These are phyloP conservation scores for Pichia kudriavzevii DNA, from an alignment of 1,139 yeast genomes.

Conservation along the genomic window DNA sequence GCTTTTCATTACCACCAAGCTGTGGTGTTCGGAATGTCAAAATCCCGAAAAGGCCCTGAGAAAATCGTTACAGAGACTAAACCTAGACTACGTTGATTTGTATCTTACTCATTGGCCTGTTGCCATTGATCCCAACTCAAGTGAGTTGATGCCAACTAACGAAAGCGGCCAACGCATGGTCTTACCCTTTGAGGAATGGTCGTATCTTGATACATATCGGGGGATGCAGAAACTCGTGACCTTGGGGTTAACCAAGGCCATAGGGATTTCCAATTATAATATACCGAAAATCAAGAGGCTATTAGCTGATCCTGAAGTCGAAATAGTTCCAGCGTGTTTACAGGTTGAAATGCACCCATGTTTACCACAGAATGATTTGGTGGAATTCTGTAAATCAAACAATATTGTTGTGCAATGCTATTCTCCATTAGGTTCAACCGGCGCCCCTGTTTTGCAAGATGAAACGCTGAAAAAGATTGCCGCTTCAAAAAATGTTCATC, in stretches of 20 bases:
- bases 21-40: constrained; percentile 42
- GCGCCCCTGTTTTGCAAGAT: constrained; percentile 55
- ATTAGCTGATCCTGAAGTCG: constrained; percentile 35
- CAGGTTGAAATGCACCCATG: constrained; percentile 75
- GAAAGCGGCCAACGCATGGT: constrained; percentile 39
- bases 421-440: constrained; percentile 70
- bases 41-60: constrained; percentile 55
- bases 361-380: constrained; percentile 60
- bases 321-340: constrained; percentile 58
- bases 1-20: constrained; percentile 41
- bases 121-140: constrained; percentile 38
- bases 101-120: constrained; percentile 87
- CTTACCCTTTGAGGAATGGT: constrained; percentile 38
- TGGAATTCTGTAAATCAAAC: constrained; percentile 45
- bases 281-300: constrained; percentile 44
- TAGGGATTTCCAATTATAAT: constrained; percentile 78
- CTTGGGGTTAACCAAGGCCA: constrained; percentile 38
- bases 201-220: constrained; percentile 62
- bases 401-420: constrained; percentile 64
- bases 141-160: constrained; percentile 31
- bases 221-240: constrained; percentile 53
- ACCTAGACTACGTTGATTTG: constrained; percentile 75
- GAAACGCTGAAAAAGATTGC: constrained; percentile 45
- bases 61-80: constrained; percentile 55
- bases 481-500: constrained; percentile 42